Evolutionary conservation across 176 grass and related monocot species (phyloP), one percentile per base, ranked within the genome.

Genomic region (Elaeis guineensis): DNA sequence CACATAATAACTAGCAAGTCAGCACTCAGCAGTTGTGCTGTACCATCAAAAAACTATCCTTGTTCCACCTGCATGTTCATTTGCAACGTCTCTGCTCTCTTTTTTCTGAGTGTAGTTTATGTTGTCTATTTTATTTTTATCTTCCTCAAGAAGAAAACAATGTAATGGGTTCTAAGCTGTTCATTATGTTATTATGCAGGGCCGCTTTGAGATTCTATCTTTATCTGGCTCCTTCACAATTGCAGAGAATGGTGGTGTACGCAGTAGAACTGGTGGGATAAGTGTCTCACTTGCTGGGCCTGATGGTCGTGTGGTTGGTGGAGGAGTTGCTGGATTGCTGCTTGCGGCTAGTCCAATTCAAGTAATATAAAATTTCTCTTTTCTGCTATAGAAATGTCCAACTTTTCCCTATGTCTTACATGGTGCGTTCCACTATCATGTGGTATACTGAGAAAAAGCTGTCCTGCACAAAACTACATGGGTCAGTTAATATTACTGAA

Each of bases 311-410:
- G 84, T 97, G 1, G 73, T 97, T 11, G 87, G 93, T 21, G 87
- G 93, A 4, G 84, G 80, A 17, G 87, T 97, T 70, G 84, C 87
- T 61, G 87, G 87, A 52, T 74, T 72, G 60, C 78, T 97, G 50
- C 84, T 72, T 74, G 93, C 93, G 61, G 87, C 87, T n/a, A 85
- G 84, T 70, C 93, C 93, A 54, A 97, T 97, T 73, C 93, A 91
- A 82, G 93, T 97, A 69, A 19, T 61, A 44, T 14, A 44, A 12
- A 9, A 44, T 2, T 44, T 44, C 35, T 3, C 2, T 44, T 44
- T 1, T 44, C 35, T 44, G 35, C 9, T 44, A 44, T 44, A 12
- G 35, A 44, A 35, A 44, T 44, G 8, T 44, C 35, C 14, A 2
- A 2, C 35, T 44, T 44, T 9, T 44, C 14, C 7, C 8, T 35